Evolutionary conservation across 1,284 basidiomycete species (phyloP).

Genomic region (Phellopilus nigrolimitatus): DNA sequence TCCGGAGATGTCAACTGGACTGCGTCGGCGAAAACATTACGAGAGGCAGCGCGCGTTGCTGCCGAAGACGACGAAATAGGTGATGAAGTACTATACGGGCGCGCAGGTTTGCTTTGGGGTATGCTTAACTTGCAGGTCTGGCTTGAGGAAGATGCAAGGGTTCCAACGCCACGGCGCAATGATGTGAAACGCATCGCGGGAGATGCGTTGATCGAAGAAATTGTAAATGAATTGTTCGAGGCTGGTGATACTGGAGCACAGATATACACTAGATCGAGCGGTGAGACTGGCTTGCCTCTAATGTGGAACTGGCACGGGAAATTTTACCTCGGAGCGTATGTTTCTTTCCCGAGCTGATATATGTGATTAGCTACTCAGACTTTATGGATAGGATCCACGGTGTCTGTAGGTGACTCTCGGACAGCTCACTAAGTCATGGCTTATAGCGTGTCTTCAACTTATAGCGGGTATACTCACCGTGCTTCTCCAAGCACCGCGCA

Average conservation of each 20-base stretch:
- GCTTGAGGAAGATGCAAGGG: not conserved
- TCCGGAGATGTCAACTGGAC: not conserved
- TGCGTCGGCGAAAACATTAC: slow-evolving; percentile 8
- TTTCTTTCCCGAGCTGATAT: not conserved
- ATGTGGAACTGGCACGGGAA: slow-evolving; percentile 18
- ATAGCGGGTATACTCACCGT: slow-evolving; percentile 16
- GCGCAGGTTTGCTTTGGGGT: slow-evolving; percentile 16
- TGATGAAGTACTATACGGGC: slow-evolving; percentile 19
- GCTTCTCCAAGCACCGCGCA: slow-evolving; percentile 16
- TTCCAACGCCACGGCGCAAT: not conserved
- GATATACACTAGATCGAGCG: not conserved
- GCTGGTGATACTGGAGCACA: slow-evolving; percentile 6
- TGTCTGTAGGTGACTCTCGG: slow-evolving; percentile 5
- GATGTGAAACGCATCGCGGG: slow-evolving; percentile 1
- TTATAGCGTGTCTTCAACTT: not conserved
- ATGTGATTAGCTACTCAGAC: not conserved
- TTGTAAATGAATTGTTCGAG: slow-evolving; percentile 10
- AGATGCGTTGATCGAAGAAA: not conserved
- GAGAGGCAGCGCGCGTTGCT: slow-evolving; percentile 1
- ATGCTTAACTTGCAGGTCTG: slow-evolving; percentile 13
- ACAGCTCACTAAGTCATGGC: not conserved
- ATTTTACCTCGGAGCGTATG: slow-evolving; percentile 19
- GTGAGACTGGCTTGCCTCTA: slow-evolving; percentile 3
- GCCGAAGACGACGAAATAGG: slow-evolving; percentile 6
- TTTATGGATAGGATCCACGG: slow-evolving; percentile 10